Evolutionary conservation across 805 yeast genomes (phyloP), one percentile per base, ranked within the genome.

Genomic region (Pichia heedii): DNA sequence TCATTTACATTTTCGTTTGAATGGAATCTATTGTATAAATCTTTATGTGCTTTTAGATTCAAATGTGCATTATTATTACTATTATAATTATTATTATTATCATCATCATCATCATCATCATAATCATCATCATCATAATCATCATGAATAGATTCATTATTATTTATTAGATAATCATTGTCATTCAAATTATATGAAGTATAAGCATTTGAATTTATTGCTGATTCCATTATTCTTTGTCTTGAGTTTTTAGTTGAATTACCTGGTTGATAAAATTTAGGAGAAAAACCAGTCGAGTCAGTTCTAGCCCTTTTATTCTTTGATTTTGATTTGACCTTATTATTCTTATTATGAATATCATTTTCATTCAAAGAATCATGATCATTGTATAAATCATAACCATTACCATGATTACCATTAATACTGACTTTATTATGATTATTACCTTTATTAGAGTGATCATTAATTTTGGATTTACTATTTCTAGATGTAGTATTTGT

Each of bases 201-300:
- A 34, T 27, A 35, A 16, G 13, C 39, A 12, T 40, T 16, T 7
- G 36, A 20, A 32, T 21, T 42, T 10, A 34, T 33, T 3, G 37
- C 45, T 3, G 45, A 42, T 30, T 44, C 47, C 34, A 44, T 44
- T 20, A 18, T 22, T 21, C 33, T 44, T 33, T 32, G 37, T 19
- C 42, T 34, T 20, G 42, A 43, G 16, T 27, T 21, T 15, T 39
- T 43, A 12, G 26, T 34, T 5, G 36, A 22, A 9, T 27, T 39
- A 22, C 16, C 33, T 9, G 46, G 43, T 18, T 39, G 20, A 40
- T 43, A 43, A 36, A 40, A 39, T 3, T 29, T 34, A 3, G 43
- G 40, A 3, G 43, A 36, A 18, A 44, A 36, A 15, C 22, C 39
- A 26, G 24, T 16, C n/a, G 41, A 32, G 7, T 26, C 38, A 22